Base-by-base conservation (phyloP, 208 protist genomes). In the Lotmaria passim region DNA sequence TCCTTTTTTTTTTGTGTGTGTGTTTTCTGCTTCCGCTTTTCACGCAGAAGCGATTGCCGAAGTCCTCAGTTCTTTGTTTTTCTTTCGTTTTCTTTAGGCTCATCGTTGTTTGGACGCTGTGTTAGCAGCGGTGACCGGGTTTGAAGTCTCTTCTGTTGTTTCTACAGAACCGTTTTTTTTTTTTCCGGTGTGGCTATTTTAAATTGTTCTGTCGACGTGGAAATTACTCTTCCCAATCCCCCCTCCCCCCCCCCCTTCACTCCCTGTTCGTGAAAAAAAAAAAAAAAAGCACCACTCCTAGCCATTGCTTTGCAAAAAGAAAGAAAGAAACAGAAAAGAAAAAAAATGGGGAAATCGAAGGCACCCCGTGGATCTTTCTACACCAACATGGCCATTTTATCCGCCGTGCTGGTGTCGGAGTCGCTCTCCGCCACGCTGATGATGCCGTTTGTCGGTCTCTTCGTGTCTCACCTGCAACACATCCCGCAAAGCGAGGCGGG, bases 361-460 rank as follows among this genome's bases (percentile, higher is more conserved):
- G 33, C 19, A 15, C 10, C 38, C 11, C 26, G 36, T 3, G 31
- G 2, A 21, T 76, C 58, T 53, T 78, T 72, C 63, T 79, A 50
- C 69, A 75, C 52, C 68, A 79, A 58, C 56, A 73, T 68, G 67
- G 72, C 34, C 52, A 61, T 52, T 19, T 46, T 80, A 26, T 83
- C 71, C 7, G 62, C 77, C 58, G 81, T 90, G 58, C 56, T 90
- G 19, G 68, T 87, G 34, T 81, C 73, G 33, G 81, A 87, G 59
- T 82, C 75, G 14, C 70, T 90, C n/a, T 86, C 73, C 7, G 73
- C 74, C 1, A 86, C 85, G 2, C 52, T 85, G 39, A 76, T 87
- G 61, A 69, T 82, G 52, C 85, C 81, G 0, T 85, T 87, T 73
- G 75, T 86, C 6, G 81, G 80, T 1, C 55, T 90, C 3, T 75